These are phyloP conservation scores for Keqinozyma sinolaborantium DNA, from an alignment of 1,139 yeast genomes.

Conservation along the genomic window DNA sequence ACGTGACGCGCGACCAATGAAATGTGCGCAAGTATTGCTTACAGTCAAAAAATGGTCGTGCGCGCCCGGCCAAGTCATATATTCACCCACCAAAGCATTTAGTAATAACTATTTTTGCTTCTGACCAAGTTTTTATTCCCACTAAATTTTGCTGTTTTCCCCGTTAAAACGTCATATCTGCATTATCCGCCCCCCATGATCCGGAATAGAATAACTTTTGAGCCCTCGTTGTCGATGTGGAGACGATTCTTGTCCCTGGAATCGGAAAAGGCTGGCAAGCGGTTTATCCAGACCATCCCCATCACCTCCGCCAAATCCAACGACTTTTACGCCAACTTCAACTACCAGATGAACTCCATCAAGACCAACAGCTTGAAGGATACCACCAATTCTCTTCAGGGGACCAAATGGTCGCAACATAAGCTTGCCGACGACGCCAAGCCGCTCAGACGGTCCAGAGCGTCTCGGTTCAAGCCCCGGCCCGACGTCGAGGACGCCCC, in stretches of 20 bases:
- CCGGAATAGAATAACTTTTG: conserved; percentile 10
- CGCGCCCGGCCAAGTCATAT: no score
- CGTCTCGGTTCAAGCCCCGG: conserved; percentile 29
- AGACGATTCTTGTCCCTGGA: conserved; percentile 23
- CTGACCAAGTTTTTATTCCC: background rate
- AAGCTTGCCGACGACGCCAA: conserved; percentile 10
- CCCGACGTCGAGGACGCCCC: conserved; percentile 8
- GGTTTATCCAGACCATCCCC: conserved; percentile 44
- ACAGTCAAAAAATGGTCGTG: conserved; percentile 1
- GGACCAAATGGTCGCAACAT: conserved; percentile 21
- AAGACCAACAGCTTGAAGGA: conserved; percentile 11
- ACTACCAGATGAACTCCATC: conserved; percentile 11
- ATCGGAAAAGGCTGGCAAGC: conserved; percentile 24
- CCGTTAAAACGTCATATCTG: background rate
- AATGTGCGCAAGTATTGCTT: conserved; percentile 3
- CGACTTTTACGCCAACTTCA: conserved; percentile 28
- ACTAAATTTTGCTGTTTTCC: background rate
- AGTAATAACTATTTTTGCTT: no score
- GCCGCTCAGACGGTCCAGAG: conserved; percentile 33
- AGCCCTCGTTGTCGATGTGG: conserved; percentile 13
- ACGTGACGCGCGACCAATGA: conserved; percentile 4
- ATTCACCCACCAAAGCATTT: no score
- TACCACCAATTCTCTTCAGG: conserved; percentile 10
- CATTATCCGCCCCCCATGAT: no score
- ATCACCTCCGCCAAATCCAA: conserved; percentile 16